phyloP scores from a whole-genome alignment of 495 filamentous ascomycete genomes.

The Clavariopsis aquatica region DNA sequence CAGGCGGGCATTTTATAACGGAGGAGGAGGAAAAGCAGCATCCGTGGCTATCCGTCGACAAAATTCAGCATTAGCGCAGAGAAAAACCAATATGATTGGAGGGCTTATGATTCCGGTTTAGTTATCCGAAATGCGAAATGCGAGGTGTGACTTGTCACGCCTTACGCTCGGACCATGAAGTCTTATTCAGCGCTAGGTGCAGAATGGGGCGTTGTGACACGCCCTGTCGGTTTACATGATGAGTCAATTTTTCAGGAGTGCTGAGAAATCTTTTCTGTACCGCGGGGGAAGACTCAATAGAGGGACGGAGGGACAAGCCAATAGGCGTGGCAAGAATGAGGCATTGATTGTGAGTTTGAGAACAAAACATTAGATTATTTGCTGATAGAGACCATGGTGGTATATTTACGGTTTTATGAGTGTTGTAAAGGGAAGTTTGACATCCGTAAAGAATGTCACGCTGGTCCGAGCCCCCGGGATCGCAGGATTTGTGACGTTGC shows the following conservation, averaged over 20 bases:
- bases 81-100: background rate
- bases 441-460: slow-evolving; percentile 19
- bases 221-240: slow-evolving; percentile 11
- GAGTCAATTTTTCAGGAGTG: slow-evolving; percentile 3
- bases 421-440: background rate
- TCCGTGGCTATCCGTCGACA: background rate
- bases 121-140: background rate
- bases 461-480: slow-evolving; percentile 2
- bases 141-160: background rate
- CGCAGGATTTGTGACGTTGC: slow-evolving; percentile 22
- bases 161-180: slow-evolving; percentile 9
- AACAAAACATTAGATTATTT: slow-evolving; percentile 11
- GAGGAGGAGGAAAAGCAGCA: background rate
- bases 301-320: no score
- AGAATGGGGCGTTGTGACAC: background rate
- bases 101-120: background rate
- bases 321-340: background rate
- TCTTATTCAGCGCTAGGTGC: slow-evolving; percentile 19
- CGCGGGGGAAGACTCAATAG: no score
- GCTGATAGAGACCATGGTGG: background rate
- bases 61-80: background rate
- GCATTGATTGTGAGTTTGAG: background rate
- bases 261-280: no score
- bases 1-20: background rate
- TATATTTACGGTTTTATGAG: slow-evolving; percentile 19